phyloP scores from a whole-genome alignment of 345 rosid species.

The Populus alba region DNA sequence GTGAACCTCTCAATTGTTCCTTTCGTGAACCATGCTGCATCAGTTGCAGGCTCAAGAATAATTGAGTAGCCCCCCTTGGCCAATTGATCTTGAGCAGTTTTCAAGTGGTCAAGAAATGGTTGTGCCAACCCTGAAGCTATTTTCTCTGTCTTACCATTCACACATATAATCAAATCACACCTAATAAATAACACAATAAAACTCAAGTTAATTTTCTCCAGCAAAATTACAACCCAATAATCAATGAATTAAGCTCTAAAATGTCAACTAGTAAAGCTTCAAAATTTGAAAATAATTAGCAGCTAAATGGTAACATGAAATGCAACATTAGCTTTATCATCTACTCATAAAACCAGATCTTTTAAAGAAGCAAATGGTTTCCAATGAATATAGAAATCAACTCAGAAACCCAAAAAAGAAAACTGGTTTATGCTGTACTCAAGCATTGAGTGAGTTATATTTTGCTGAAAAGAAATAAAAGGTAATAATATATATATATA shows the following conservation, averaged over 20 bases:
- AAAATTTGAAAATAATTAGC: background rate
- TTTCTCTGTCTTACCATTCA: constrained; percentile 77
- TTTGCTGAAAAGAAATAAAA: background rate
- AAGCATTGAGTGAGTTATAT: background rate
- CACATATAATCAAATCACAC: constrained; percentile 84
- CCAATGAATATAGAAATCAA: background rate
- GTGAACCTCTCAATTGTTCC: constrained; percentile 73
- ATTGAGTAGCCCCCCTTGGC: constrained; percentile 91
- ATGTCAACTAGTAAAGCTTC: background rate
- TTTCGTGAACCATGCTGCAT: constrained; percentile 83
- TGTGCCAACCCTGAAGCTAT: constrained; percentile 83
- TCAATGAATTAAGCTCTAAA: background rate
- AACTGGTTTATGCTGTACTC: background rate
- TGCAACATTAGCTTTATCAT: background rate
- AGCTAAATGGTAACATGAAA: background rate
- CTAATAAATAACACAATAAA: constrained; percentile 30
- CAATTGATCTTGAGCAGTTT: constrained; percentile 76
- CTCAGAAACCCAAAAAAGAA: background rate
- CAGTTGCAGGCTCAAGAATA: constrained; percentile 48
- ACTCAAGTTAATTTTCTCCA: background rate
- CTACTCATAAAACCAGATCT: background rate
- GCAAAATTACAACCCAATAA: background rate
- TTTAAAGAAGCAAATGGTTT: background rate
- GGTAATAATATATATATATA: background rate
- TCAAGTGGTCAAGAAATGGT: constrained; percentile 89